Evolutionary conservation across 2,329 filamentous ascomycete species (phyloP), one percentile per base, ranked within the genome.

Genomic region (Nemania bipapillata): DNA sequence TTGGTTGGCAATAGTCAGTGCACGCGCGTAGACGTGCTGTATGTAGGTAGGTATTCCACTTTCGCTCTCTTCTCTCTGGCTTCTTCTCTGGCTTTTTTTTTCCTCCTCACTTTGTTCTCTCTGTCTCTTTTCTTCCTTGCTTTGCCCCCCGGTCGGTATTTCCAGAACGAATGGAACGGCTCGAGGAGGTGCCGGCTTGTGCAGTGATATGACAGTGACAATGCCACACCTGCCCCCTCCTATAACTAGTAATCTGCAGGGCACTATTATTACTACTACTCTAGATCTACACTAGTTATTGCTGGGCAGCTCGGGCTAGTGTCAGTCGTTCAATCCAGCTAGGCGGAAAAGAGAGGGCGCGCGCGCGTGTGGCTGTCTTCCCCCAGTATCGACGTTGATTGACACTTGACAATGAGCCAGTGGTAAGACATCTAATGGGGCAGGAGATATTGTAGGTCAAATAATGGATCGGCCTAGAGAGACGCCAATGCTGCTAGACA

Each of bases 191-290:
- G 50, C 53, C 45, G 47, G 32, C 42, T 47, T 20, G 45, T 50
- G 55, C 56, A 32, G 60, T 56, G 62, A 52, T 45, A 45, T 69
- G 66, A 56, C 9, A 32, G n/a, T 32, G 30, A 32, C 53, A 49
- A 47, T 61, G 30, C 24, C 42, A 22, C 30, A 56, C 49, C 42
- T 49, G 56, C 55, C 56, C 52, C 59, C 20, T 61, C 50, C 50
- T 30, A 50, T 50, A 50, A 55, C 58, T 61, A 68, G 68, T 70
- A 70, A 70, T 70, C 65, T 59, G 65, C 49, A 69, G 49, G 60
- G 7, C 54, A 42, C 28, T 64, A 49, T 47, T 63, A 45, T 58
- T 69, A 71, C 53, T 71, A 71, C 63, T 66, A 66, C 26, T 60
- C 62, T 59, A 60, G 68, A 63, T 66, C 58, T 53, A 26, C 40